Evolutionary conservation across 805 yeast genomes (phyloP).

Genomic region (Teunomyces atbi): DNA sequence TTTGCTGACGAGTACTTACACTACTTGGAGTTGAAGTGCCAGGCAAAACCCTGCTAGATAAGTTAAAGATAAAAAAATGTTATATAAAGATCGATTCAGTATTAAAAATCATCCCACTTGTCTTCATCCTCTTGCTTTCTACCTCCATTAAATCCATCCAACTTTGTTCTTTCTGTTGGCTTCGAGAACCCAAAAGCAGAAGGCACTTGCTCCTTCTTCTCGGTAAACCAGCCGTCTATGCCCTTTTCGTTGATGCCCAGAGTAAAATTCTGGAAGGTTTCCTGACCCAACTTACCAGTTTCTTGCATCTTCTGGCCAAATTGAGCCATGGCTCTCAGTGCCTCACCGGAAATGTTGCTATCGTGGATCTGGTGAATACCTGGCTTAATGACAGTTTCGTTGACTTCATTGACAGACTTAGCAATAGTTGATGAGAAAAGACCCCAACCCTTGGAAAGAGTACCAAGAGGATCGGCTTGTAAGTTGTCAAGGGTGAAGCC

Average conservation of each 20-base stretch:
- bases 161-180: conserved; percentile 57
- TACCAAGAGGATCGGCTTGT: conserved; percentile 86
- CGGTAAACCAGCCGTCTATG: conserved; percentile 47
- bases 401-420: conserved; percentile 81
- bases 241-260: conserved; percentile 40
- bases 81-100: background rate
- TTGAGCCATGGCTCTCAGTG: conserved; percentile 91
- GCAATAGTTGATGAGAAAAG: conserved; percentile 82
- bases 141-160: conserved; percentile 48
- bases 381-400: conserved; percentile 89
- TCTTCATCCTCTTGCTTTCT: conserved; percentile 51
- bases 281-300: conserved; percentile 74
- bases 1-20: conserved; percentile 45
- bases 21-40: conserved; percentile 6
- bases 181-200: conserved; percentile 67
- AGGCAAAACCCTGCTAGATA: background rate
- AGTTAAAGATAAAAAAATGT: background rate
- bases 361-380: conserved; percentile 73
- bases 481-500: conserved; percentile 64
- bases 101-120: conserved; percentile 66
- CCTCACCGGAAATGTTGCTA: conserved; percentile 76
- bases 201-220: conserved; percentile 38
- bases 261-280: conserved; percentile 61
- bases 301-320: conserved; percentile 94
- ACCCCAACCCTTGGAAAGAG: conserved; percentile 92